Evolutionary conservation across 2,329 filamentous ascomycete species (phyloP).

Genomic region (Gnomoniopsis smithogilvyi): DNA sequence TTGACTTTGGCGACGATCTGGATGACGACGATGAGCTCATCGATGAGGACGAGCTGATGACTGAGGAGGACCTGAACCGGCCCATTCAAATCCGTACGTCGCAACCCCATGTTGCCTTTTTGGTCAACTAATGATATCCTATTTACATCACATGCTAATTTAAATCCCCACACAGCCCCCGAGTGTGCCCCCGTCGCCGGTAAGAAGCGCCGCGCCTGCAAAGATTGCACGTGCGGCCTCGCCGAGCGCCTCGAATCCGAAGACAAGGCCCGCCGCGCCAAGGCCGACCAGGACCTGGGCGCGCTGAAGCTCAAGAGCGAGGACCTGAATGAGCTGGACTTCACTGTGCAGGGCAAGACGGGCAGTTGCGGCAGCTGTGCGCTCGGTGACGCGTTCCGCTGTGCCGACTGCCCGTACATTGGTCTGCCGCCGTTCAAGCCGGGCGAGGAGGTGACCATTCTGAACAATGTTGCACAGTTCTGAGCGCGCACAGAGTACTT

Average conservation of each 20-base stretch:
- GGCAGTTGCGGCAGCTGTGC: constrained; percentile 94
- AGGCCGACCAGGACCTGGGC: constrained; percentile 29
- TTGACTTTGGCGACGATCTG: constrained; percentile 57
- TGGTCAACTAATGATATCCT: not conserved
- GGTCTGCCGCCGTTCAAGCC: constrained; percentile 95
- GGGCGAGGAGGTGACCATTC: constrained; percentile 84
- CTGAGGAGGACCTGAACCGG: constrained; percentile 76
- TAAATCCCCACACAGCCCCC: constrained; percentile 49
- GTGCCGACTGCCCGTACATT: constrained; percentile 55
- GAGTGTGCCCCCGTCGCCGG: constrained; percentile 85
- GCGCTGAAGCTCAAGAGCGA: constrained; percentile 69
- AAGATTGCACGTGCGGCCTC: constrained; percentile 95
- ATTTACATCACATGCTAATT: constrained; percentile 22
- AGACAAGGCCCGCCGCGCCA: constrained; percentile 48
- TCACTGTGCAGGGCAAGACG: constrained; percentile 95
- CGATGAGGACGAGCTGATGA: constrained; percentile 84
- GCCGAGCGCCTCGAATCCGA: constrained; percentile 83
- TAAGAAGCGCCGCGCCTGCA: constrained; percentile 90
- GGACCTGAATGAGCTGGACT: constrained; percentile 88
- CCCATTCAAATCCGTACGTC: constrained; percentile 77
- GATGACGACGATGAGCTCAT: constrained; percentile 79
- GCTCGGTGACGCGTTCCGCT: constrained; percentile 84
- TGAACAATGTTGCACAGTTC: constrained; percentile 84
- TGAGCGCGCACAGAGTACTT: constrained; percentile 33
- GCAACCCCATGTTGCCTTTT: not conserved